A percentile compares a stretch with the other conserved stretches of the same genome.
phyloP scores from a whole-genome alignment of 2,329 filamentous ascomycete genomes.

The Fusarium kyushuense region DNA sequence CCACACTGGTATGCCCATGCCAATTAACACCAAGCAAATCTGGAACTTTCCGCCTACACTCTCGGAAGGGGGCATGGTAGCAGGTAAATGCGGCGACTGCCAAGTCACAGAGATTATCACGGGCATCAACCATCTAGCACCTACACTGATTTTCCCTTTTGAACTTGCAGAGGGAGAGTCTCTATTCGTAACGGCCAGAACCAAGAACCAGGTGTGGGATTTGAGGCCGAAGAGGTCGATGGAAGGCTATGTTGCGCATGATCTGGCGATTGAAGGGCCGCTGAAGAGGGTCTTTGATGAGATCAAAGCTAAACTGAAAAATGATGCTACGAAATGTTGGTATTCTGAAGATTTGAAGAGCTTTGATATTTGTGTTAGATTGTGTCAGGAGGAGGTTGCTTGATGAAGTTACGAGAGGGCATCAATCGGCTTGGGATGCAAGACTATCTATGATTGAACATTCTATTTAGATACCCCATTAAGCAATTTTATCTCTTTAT shows the following conservation, averaged over 20 bases:
- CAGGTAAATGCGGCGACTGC: slow-evolving; percentile 20
- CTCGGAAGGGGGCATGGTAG: slow-evolving; percentile 6
- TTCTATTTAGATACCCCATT: background rate
- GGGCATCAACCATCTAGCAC: slow-evolving; percentile 1
- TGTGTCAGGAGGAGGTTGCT: background rate
- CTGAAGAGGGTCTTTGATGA: background rate
- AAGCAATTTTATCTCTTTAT: background rate
- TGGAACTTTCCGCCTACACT: background rate
- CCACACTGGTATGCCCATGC: slow-evolving; percentile 20
- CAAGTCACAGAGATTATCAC: background rate
- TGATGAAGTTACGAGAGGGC: background rate
- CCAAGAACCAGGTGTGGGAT: background rate
- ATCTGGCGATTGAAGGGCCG: background rate
- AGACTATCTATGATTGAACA: background rate
- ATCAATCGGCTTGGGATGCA: background rate
- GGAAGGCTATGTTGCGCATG: background rate
- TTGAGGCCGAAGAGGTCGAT: background rate
- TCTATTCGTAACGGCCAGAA: background rate
- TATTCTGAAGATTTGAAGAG: background rate
- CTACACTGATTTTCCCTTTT: background rate
- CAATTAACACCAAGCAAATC: background rate
- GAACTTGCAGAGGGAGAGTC: background rate
- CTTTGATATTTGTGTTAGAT: background rate
- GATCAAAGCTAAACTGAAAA: background rate
- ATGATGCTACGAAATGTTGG: slow-evolving; percentile 9